Evolutionary conservation across 495 filamentous ascomycete genomes (phyloP).

Genomic region (Saxophila tyrrhenica): DNA sequence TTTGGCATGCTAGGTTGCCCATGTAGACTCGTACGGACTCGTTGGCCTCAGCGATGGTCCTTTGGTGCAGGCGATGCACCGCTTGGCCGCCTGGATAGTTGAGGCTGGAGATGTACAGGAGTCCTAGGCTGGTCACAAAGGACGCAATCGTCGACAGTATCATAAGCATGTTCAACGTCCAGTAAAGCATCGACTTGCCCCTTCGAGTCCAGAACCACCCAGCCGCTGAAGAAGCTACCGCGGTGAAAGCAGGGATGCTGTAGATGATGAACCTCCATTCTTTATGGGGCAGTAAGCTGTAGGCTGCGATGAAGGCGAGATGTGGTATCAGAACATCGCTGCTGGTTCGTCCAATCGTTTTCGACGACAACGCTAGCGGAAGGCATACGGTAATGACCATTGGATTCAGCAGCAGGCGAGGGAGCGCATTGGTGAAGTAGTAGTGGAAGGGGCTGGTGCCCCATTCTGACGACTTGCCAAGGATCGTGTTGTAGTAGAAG

Average conservation of each 20-base stretch:
- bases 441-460: slow-evolving; percentile 73
- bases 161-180: slow-evolving; percentile 44
- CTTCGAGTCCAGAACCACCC: slow-evolving; percentile 61
- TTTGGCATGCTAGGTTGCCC: slow-evolving; percentile 84
- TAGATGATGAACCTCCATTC: slow-evolving; percentile 96
- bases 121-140: slow-evolving; percentile 46
- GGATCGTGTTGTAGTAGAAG: slow-evolving; percentile 85
- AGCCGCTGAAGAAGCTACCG: slow-evolving; percentile 61
- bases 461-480: slow-evolving; percentile 69
- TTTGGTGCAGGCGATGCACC: slow-evolving; percentile 21
- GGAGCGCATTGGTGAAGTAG: slow-evolving; percentile 73
- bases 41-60: not conserved
- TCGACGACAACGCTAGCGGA: slow-evolving; percentile 48
- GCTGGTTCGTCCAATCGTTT: slow-evolving; percentile 37
- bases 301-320: slow-evolving; percentile 61
- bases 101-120: slow-evolving; percentile 46
- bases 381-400: slow-evolving; percentile 49
- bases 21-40: slow-evolving; percentile 48
- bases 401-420: slow-evolving; percentile 75
- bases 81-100: slow-evolving; percentile 34
- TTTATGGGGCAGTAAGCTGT: slow-evolving; percentile 84
- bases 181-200: slow-evolving; percentile 45
- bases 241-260: slow-evolving; percentile 67
- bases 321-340: slow-evolving; percentile 51
- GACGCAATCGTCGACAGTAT: slow-evolving; percentile 46